phyloP scores from a whole-genome alignment of 805 yeast genomes.

The Suhomyces sp. region DNA sequence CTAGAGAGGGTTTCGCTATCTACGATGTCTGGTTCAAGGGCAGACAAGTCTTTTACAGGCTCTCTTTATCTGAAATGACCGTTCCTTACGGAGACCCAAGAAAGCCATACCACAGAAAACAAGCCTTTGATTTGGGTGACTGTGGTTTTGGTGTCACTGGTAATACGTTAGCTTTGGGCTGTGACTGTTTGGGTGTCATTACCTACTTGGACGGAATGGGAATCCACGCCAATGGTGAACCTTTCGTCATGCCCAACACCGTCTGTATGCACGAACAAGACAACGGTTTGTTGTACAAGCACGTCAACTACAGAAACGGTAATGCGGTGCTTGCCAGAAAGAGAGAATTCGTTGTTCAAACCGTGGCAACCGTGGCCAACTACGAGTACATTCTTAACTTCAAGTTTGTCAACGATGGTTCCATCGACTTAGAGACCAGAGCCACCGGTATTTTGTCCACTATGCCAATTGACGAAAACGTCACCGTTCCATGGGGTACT shows the following conservation, averaged over 20 bases:
- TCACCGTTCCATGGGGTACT: constrained; percentile 70
- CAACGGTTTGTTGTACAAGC: constrained; percentile 73
- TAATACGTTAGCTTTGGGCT: constrained; percentile 66
- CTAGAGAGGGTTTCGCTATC: constrained; percentile 76
- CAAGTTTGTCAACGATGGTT: constrained; percentile 75
- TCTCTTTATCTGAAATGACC: constrained; percentile 78
- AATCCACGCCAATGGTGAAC: constrained; percentile 57
- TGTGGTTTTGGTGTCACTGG: constrained; percentile 77
- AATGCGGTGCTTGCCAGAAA: constrained; percentile 71
- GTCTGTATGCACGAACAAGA: constrained; percentile 82
- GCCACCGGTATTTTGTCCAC: constrained; percentile 87
- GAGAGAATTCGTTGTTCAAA: constrained; percentile 75
- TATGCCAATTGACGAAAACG: constrained; percentile 72
- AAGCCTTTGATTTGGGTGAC: constrained; percentile 84
- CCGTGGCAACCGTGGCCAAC: constrained; percentile 81
- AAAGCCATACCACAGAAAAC: constrained; percentile 80
- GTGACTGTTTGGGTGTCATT: constrained; percentile 80
- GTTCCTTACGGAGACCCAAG: constrained; percentile 87
- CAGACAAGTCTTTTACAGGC: constrained; percentile 69
- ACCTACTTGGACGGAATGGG: constrained; percentile 66
- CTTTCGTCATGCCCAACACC: constrained; percentile 61
- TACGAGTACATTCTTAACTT: constrained; percentile 75
- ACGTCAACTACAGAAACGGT: constrained; percentile 72
- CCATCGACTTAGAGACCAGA: constrained; percentile 72
- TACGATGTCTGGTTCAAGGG: constrained; percentile 75